Percentiles rank a stretch among this genome's conserved stretches.
These are phyloP conservation scores for Trichophaea hybrida DNA, from an alignment of 2,329 filamentous ascomycete genomes.

Conservation along the genomic window DNA sequence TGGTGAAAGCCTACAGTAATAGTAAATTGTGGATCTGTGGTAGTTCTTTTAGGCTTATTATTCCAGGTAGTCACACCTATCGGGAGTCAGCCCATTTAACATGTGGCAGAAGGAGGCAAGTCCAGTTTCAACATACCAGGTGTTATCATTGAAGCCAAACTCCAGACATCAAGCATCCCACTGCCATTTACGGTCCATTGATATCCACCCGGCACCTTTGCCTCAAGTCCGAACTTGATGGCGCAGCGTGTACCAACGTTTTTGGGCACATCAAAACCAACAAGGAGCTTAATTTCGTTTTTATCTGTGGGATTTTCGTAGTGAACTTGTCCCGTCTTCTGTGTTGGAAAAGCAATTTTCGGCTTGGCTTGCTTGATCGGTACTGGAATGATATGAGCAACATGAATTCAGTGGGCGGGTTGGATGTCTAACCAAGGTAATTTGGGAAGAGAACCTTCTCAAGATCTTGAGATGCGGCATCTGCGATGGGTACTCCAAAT, in stretches of 20 bases:
- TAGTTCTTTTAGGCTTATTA: not conserved
- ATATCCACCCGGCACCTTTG: not conserved
- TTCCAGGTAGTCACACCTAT: slow-evolving; percentile 5
- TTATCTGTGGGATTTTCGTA: not conserved
- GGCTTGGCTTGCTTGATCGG: slow-evolving; percentile 8
- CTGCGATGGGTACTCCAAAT: not conserved
- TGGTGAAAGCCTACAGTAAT: slow-evolving; percentile 7
- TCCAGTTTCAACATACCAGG: too few relatives aligned
- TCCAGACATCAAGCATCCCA: slow-evolving; percentile 9
- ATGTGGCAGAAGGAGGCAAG: not conserved
- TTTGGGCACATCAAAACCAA: slow-evolving; percentile 15
- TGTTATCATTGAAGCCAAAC: not conserved
- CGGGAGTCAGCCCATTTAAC: not conserved
- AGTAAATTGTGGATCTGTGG: not conserved
- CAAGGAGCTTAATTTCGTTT: slow-evolving; percentile 2
- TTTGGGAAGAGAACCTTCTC: not conserved
- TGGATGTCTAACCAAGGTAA: not conserved
- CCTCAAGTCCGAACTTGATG: slow-evolving; percentile 8
- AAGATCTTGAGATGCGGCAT: not conserved
- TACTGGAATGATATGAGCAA: slow-evolving; percentile 8
- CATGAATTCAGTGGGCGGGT: not conserved
- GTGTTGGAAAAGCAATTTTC: slow-evolving; percentile 5
- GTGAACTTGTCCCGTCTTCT: not conserved
- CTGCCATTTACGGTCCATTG: slow-evolving; percentile 7
- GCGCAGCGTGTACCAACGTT: slow-evolving; percentile 1